Evolutionary conservation across 2,329 filamentous ascomycete genomes (phyloP).

Genomic region (Microcyclosporella mali): DNA sequence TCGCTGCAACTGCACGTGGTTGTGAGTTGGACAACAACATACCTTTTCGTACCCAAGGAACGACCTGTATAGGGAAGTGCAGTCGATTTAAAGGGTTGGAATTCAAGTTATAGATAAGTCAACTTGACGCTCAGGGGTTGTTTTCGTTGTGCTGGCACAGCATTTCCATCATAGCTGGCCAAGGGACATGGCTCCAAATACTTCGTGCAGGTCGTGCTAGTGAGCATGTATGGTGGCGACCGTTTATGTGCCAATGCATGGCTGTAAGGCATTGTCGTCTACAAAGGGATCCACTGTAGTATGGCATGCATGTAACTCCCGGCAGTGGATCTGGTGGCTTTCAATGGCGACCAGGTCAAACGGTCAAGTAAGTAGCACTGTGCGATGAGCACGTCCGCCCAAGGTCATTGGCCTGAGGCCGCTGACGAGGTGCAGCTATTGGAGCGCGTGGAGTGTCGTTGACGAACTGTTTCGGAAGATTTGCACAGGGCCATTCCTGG

Average conservation of each 20-base stretch:
- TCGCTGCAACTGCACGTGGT: constrained; percentile 5
- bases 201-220: constrained; percentile 25
- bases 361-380: constrained; percentile 14
- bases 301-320: constrained; percentile 15
- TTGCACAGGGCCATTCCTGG: constrained; percentile 3
- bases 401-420: constrained; percentile 20
- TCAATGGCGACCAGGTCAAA: constrained; percentile 20
- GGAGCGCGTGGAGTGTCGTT: constrained; percentile 9
- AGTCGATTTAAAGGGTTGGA: too few species aligned
- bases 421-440: constrained; percentile 11
- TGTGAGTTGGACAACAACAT: constrained; percentile 7
- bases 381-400: constrained; percentile 11
- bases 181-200: constrained; percentile 25
- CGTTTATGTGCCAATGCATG: constrained; percentile 24
- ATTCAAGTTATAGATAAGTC: constrained; percentile 8
- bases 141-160: constrained; percentile 21
- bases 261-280: constrained; percentile 21
- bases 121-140: constrained; percentile 20
- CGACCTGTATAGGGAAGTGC: constrained; percentile 13
- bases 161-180: constrained; percentile 20
- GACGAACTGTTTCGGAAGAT: constrained; percentile 12
- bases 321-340: constrained; percentile 18
- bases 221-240: constrained; percentile 26
- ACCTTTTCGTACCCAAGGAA: background rate
- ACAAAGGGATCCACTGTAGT: constrained; percentile 14